Evolutionary conservation across 768 basidiomycete genomes (phyloP), one percentile per base, ranked within the genome.

Genomic region (Tephrocybe sp.): DNA sequence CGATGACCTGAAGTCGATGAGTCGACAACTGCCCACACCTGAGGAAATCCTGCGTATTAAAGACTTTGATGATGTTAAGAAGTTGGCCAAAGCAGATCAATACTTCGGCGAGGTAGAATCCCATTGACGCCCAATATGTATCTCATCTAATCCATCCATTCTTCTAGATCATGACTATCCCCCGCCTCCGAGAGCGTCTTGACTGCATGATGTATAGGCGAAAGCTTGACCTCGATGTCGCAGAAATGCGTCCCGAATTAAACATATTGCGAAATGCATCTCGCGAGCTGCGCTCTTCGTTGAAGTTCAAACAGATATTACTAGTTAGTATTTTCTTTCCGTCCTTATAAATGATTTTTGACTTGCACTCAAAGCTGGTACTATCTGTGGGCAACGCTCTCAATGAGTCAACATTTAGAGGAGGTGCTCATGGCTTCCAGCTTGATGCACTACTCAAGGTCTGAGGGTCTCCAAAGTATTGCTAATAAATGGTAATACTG

Each of bases 371-470:
- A 2, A 54, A 92, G 86, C 79, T 80, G 45, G 79, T 96, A 0
- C 73, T 97, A 2, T 68, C 75, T 1, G 72, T 96, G 14, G 94
- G 94, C 0, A 98, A 97, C 60, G 78, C 78, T 0, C 66, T 98
- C 55, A 97, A 98, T 64, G 79, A 77, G 1, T 84, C 88, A 1
- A 87, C 81, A 0, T 93, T 91, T 67, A 82, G 93, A 34, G 94
- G 94, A 14, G 79, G 82, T 31, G 94, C 94, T 12, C 72, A 71
- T 4, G 95, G 94, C 1, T 96, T 98, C 69, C 87, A 85, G 58
- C 71, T 98, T 20, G 87, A 90, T 48, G 82, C 87, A 0, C 67
- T 98, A 20, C 65, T 84, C 19, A 93, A 95, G 84, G 93, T 92
- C 46, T 16, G 64, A 49, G 14, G 17, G 11, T 7, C 16, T 55